A percentile compares a stretch with the other conserved stretches of the same genome.
These are phyloP conservation scores for Backusella psychrophila DNA, from an alignment of 192 early-diverging fungal species.

Conservation along the genomic window DNA sequence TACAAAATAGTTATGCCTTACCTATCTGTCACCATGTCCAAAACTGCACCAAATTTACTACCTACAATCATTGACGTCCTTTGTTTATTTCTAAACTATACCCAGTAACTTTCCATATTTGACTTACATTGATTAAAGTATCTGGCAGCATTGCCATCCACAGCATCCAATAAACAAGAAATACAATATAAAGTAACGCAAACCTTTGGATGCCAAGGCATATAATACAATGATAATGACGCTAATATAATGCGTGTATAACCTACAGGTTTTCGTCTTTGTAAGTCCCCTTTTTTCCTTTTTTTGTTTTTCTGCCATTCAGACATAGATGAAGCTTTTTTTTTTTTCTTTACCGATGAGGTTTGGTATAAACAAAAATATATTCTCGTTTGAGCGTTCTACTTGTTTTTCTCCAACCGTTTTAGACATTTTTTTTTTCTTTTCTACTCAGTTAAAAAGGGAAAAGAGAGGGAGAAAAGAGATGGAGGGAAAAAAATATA, in stretches of 20 bases:
- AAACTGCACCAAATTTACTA: constrained; percentile 92
- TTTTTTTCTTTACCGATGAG: constrained; percentile 60
- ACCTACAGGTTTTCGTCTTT: constrained; percentile 37
- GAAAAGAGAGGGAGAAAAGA: constrained; percentile 23
- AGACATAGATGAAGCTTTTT: not conserved
- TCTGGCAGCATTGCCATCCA: constrained; percentile 94
- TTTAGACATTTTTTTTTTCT: not conserved
- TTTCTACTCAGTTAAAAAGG: constrained; percentile 2
- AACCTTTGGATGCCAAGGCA: constrained; percentile 68
- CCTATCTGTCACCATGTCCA: constrained; percentile 99
- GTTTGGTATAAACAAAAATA: constrained; percentile 80
- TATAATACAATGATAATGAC: constrained; percentile 68
- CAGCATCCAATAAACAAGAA: constrained; percentile 92
- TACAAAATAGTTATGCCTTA: constrained; percentile 21
- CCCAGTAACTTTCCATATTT: not conserved
- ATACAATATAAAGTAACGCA: constrained; percentile 81
- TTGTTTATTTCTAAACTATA: not conserved
- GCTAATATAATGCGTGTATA: constrained; percentile 86
- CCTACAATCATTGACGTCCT: constrained; percentile 35
- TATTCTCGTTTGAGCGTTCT: constrained; percentile 39
- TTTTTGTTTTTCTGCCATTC: not conserved
- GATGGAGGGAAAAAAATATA: not conserved
- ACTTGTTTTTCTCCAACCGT: not conserved
- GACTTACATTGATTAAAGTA: constrained; percentile 84
- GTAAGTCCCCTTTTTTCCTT: not conserved